Conservation (phyloP, 1,139 yeast species). For the Zhuliangozyma blackwelliae region DNA sequence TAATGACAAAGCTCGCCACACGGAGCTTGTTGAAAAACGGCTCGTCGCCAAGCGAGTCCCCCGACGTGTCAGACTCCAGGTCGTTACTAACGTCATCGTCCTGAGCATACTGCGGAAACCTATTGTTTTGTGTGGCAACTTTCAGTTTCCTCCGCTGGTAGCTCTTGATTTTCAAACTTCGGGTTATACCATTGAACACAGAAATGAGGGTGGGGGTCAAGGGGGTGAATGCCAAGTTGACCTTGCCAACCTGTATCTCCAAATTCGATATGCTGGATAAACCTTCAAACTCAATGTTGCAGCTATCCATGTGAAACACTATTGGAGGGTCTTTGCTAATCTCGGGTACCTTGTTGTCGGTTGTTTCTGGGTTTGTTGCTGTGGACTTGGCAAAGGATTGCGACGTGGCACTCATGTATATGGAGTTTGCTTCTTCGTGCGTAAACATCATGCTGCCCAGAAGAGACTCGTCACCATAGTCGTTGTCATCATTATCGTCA, state of each 20-base stretch:
- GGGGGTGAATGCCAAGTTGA: conserved; percentile 42
- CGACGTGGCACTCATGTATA: conserved; percentile 81
- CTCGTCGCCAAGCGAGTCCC: conserved; percentile 8
- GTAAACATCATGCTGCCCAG: conserved; percentile 64
- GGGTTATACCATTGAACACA: conserved; percentile 28
- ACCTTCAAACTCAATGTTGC: conserved; percentile 48
- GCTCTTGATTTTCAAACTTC: conserved; percentile 27
- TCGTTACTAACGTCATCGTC: conserved; percentile 14
- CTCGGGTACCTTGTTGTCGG: conserved; percentile 6
- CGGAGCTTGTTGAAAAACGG: conserved; percentile 30
- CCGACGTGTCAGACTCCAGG: conserved; percentile 9
- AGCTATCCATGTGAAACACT: conserved; percentile 30
- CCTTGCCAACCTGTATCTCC: conserved; percentile 39
- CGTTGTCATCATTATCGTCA: conserved; percentile 22
- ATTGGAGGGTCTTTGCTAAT: conserved; percentile 12
- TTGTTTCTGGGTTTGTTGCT: conserved; percentile 4
- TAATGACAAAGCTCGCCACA: conserved; percentile 30
- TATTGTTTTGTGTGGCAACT: conserved; percentile 3
- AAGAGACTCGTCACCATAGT: conserved; percentile 40
- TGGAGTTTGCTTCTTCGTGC: conserved; percentile 64
- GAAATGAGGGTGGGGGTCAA: conserved; percentile 31
- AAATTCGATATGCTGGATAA: conserved; percentile 45
- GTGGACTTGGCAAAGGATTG: conserved; percentile 26
- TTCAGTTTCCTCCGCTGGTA: conserved; percentile 25
- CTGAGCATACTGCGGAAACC: conserved; percentile 29